phyloP scores from a whole-genome alignment of 805 yeast genomes.

The Starmerella roubikii region DNA sequence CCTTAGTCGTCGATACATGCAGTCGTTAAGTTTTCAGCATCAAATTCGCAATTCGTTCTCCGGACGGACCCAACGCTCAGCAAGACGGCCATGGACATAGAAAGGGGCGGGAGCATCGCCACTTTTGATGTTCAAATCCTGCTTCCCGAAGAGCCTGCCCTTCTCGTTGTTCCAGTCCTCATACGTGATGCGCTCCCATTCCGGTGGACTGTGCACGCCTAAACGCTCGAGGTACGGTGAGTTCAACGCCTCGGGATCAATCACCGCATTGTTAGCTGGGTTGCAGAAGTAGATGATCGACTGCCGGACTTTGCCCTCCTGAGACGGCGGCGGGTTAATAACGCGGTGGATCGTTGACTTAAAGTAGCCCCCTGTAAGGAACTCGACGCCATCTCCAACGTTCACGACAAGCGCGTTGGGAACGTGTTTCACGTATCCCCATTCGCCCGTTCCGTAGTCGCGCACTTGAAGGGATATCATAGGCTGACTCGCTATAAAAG shows the following conservation, averaged over 20 bases:
- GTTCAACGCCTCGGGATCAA: conserved; percentile 31
- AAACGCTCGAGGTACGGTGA: not conserved
- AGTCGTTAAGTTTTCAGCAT: no score
- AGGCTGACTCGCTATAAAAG: conserved; percentile 33
- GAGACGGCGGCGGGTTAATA: conserved; percentile 34
- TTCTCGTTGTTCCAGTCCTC: conserved; percentile 36
- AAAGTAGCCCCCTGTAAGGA: conserved; percentile 35
- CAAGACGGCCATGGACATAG: no score
- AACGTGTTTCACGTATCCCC: conserved; percentile 30
- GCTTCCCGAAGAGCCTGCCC: conserved; percentile 34
- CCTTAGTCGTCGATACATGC: no score
- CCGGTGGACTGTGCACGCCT: conserved; percentile 20
- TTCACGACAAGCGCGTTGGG: conserved; percentile 31
- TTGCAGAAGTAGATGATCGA: conserved; percentile 34
- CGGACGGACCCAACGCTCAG: no score
- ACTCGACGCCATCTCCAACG: conserved; percentile 33
- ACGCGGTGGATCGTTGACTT: conserved; percentile 37
- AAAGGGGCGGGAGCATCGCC: no score
- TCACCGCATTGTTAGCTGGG: conserved; percentile 27
- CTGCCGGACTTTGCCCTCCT: conserved; percentile 28
- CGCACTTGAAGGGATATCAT: conserved; percentile 30
- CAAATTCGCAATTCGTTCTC: no score
- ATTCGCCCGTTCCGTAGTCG: conserved; percentile 14
- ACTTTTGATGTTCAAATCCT: conserved; percentile 23
- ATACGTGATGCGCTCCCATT: conserved; percentile 31